phyloP scores from a whole-genome alignment of 1,139 yeast species.

The Pichia terricola region DNA sequence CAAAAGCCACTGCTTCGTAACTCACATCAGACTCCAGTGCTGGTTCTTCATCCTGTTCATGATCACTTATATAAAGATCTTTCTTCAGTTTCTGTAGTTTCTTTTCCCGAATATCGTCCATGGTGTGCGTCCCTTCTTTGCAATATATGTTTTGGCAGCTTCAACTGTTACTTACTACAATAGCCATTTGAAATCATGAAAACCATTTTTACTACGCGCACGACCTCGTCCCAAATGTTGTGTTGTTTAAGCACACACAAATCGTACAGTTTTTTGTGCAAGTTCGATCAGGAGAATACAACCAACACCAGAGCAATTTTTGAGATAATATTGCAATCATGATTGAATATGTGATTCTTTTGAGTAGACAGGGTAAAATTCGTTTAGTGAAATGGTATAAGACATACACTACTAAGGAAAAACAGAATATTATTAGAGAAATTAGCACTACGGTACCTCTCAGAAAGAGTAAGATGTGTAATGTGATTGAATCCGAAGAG shows the following conservation, averaged over 20 bases:
- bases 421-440: constrained; percentile 74
- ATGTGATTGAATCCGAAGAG: constrained; percentile 53
- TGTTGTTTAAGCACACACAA: no score
- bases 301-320: no score
- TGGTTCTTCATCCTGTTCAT: constrained; percentile 1
- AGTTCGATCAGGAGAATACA: no score
- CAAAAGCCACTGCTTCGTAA: background rate
- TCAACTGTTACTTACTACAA: no score
- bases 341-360: constrained; percentile 64
- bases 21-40: background rate
- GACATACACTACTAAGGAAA: constrained; percentile 73
- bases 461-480: constrained; percentile 91
- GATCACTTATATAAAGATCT: constrained; percentile 6
- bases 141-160: no score
- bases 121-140: background rate
- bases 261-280: no score
- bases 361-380: constrained; percentile 93
- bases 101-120: background rate
- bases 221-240: no score
- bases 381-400: constrained; percentile 90
- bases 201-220: no score
- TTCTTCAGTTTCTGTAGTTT: constrained; percentile 1
- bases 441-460: constrained; percentile 76
- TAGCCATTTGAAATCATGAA: no score
- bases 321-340: background rate